phyloP scores from a whole-genome alignment of 495 filamentous ascomycete species.

The Parmelia sp. region DNA sequence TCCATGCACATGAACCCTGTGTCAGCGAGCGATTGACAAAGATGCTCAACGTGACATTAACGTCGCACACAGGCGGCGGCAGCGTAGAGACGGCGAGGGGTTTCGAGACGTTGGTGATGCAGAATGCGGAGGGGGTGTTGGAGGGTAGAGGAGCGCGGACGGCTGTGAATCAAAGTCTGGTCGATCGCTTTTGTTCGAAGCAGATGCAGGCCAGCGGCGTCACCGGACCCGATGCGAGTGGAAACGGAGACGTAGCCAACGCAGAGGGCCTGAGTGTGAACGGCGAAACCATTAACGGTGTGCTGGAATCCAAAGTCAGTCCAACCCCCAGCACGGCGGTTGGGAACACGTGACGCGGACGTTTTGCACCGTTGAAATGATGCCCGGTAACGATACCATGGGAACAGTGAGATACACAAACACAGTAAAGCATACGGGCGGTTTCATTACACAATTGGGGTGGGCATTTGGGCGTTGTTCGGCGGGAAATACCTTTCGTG shows the following conservation, averaged over 20 bases:
- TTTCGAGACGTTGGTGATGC: constrained; percentile 67
- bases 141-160: constrained; percentile 50
- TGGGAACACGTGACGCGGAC: not conserved
- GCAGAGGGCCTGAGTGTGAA: not conserved
- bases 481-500: constrained; percentile 2
- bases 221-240: not conserved
- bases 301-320: not conserved
- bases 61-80: constrained; percentile 66
- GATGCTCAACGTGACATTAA: constrained; percentile 53
- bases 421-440: not conserved
- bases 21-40: constrained; percentile 42
- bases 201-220: not conserved
- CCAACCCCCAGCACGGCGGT: not conserved
- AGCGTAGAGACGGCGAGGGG: constrained; percentile 64
- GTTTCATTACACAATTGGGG: not conserved
- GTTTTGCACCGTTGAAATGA: not conserved
- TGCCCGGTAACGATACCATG: not conserved
- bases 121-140: constrained; percentile 60
- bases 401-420: not conserved
- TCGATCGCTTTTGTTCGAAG: not conserved
- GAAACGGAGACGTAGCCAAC: not conserved
- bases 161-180: constrained; percentile 50
- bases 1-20: constrained; percentile 56
- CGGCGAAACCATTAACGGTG: not conserved
- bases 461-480: too few relatives aligned